Evolutionary conservation across 306 rosid species (phyloP).

Genomic region (Ochetophila trinervis): DNA sequence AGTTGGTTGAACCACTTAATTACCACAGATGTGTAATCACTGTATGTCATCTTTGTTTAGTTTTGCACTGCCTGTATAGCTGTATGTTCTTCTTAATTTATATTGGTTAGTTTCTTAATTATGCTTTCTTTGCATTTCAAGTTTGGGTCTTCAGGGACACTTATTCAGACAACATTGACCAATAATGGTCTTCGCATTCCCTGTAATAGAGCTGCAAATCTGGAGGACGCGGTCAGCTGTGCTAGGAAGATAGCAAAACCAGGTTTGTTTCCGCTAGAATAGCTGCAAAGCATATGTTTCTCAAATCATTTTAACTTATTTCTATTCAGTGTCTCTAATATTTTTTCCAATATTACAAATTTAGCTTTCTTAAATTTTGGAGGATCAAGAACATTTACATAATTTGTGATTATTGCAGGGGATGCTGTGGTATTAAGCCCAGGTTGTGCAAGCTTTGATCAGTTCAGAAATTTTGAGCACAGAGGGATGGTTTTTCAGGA

Average conservation of each 20-base stretch:
- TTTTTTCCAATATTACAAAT: not conserved
- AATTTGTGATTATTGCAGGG: slow-evolving; percentile 19
- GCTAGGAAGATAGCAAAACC: slow-evolving; percentile 26
- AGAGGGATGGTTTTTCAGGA: slow-evolving; percentile 35
- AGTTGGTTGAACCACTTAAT: slow-evolving; percentile 26
- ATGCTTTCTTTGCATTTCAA: slow-evolving; percentile 3
- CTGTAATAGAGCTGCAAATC: slow-evolving; percentile 20
- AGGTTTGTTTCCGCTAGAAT: slow-evolving; percentile 14
- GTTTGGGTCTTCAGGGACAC: slow-evolving; percentile 27
- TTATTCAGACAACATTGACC: slow-evolving; percentile 28
- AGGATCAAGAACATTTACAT: not conserved
- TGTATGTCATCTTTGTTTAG: slow-evolving; percentile 15
- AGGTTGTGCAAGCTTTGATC: slow-evolving; percentile 38
- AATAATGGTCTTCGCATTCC: slow-evolving; percentile 29
- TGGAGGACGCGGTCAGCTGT: slow-evolving; percentile 24
- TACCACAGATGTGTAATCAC: slow-evolving; percentile 35
- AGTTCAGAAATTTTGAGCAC: slow-evolving; percentile 35
- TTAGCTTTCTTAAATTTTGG: not conserved
- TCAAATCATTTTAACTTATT: no score
- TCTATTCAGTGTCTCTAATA: no score
- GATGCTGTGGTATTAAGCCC: slow-evolving; percentile 31
- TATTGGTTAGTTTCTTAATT: not conserved
- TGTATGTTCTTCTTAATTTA: no score
- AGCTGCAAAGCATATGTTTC: no score
- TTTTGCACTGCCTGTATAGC: no score